These are phyloP conservation scores for Aureobasidium uvarum DNA, from an alignment of 2,329 filamentous ascomycete genomes.

Conservation along the genomic window DNA sequence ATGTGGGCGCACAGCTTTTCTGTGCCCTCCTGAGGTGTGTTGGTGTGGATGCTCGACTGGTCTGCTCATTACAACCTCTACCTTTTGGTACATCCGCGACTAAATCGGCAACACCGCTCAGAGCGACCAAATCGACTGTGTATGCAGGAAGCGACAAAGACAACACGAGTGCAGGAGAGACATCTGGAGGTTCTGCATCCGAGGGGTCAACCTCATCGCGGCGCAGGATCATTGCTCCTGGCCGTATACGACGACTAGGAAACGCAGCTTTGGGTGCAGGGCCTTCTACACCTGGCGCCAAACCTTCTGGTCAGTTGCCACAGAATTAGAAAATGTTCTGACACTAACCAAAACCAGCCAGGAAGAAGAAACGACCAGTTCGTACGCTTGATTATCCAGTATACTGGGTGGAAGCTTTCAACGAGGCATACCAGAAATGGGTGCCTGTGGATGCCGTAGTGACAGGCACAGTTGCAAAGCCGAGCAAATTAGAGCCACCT, in stretches of 20 bases:
- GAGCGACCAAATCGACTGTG: constrained; percentile 38
- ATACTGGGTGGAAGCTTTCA: constrained; percentile 93
- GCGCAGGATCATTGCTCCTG: constrained; percentile 18
- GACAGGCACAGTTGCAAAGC: constrained; percentile 73
- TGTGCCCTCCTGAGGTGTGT: constrained; percentile 80
- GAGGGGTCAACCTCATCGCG: constrained; percentile 18
- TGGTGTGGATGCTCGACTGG: constrained; percentile 77
- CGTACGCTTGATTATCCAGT: constrained; percentile 75
- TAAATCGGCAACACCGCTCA: constrained; percentile 46
- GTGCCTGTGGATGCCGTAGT: constrained; percentile 82
- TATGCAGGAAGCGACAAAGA: constrained; percentile 34
- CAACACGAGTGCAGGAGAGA: constrained; percentile 31
- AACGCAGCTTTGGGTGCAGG: constrained; percentile 34
- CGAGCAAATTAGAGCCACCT: constrained; percentile 77
- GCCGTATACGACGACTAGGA: constrained; percentile 37
- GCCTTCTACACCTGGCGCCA: not conserved
- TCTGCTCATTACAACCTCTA: constrained; percentile 86
- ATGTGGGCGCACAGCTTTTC: constrained; percentile 86
- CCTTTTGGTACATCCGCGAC: constrained; percentile 59
- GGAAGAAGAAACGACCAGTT: constrained; percentile 48
- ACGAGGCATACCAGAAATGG: constrained; percentile 86
- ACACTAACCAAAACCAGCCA: constrained; percentile 36
- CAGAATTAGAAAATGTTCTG: constrained; percentile 31
- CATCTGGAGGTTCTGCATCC: constrained; percentile 25
- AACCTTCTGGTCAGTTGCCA: constrained; percentile 29